A percentile compares a stretch with the other conserved stretches of the same genome.
These are phyloP conservation scores for Myxozyma neotropica DNA, from an alignment of 805 yeast genomes.

Conservation along the genomic window DNA sequence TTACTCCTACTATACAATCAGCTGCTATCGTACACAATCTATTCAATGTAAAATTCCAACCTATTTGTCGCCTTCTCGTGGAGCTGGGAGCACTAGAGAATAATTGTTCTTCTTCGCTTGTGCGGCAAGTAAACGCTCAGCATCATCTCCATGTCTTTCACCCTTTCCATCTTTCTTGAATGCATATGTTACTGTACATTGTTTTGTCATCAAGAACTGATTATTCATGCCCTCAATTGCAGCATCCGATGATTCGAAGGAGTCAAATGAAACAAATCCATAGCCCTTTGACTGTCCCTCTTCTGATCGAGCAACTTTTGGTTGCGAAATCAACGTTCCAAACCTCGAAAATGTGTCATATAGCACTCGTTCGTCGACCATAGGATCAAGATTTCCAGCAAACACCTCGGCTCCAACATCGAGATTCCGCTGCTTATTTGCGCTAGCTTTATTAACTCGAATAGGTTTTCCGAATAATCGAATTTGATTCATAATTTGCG, in stretches of 20 bases:
- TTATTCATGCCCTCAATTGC: conserved; percentile 73
- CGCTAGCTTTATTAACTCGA: conserved; percentile 57
- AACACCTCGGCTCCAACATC: conserved; percentile 70
- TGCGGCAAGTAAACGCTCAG: conserved; percentile 70
- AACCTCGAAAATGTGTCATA: conserved; percentile 63
- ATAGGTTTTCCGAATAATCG: conserved; percentile 63
- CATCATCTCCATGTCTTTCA: conserved; percentile 75
- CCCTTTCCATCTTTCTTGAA: conserved; percentile 60
- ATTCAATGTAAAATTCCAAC: background rate
- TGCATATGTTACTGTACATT: conserved; percentile 67
- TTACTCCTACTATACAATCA: background rate
- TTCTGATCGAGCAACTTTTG: conserved; percentile 55
- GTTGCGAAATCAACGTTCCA: conserved; percentile 60
- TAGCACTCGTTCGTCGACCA: conserved; percentile 63
- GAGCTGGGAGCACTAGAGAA: conserved; percentile 13
- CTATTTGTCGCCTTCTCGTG: background rate
- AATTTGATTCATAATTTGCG: conserved; percentile 60
- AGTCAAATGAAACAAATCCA: conserved; percentile 67
- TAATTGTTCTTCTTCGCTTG: conserved; percentile 54
- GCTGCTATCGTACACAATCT: background rate
- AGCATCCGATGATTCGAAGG: conserved; percentile 67
- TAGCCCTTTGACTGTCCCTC: conserved; percentile 54
- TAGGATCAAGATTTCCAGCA: conserved; percentile 66
- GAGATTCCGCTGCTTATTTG: conserved; percentile 35
- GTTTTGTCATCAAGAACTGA: conserved; percentile 66